Evolutionary conservation across 345 rosid genomes (phyloP), one percentile per base, ranked within the genome.

Genomic region (Cardiospermum halicacabum): DNA sequence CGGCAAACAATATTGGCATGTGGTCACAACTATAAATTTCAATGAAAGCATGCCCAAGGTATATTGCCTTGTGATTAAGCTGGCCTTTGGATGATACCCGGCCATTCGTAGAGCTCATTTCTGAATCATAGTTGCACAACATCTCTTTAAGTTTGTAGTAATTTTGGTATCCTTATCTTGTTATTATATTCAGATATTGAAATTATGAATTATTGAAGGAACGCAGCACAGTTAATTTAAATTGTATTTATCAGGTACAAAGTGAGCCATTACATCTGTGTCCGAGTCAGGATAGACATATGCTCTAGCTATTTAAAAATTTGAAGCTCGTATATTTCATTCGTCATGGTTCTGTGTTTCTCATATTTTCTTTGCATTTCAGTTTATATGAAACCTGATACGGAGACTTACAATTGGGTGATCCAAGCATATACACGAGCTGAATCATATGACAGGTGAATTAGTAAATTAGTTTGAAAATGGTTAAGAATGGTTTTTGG

Each of bases 351-450:
- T 56, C 45, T 40, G 3, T 56, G 47, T 49, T 34, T 31, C 45
- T 40, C 11, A 8, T 50, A 62, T 69, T 64, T 56, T 75, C 59
- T 76, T 76, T 61, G 48, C 30, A 55, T 74, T 56, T 42, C 85
- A 93, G 97, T 54, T 67, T 90, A 70, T 72, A 93, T 90, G 98
- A 93, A 88, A 77, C 98, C 98, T 27, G 78, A 93, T 71, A 85
- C 98, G 0, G 97, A 93, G 79, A 82, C 97, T 21, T 93, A 93
- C 77, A 93, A 93, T 68, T 93, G 96, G 96, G 96, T 93, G 64
- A 85, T 93, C 77, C 96, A 90, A 83, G 97, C 98, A 56, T 93
- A 88, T 67, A 93, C 98, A 18, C 84, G 96, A 78, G 97, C 97
- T 58, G 97, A 93, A 70, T 90, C 97, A 53, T 90, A 90, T 62